Evolutionary conservation across 805 yeast genomes (phyloP), one percentile per base, ranked within the genome.

Genomic region (Candida pini): DNA sequence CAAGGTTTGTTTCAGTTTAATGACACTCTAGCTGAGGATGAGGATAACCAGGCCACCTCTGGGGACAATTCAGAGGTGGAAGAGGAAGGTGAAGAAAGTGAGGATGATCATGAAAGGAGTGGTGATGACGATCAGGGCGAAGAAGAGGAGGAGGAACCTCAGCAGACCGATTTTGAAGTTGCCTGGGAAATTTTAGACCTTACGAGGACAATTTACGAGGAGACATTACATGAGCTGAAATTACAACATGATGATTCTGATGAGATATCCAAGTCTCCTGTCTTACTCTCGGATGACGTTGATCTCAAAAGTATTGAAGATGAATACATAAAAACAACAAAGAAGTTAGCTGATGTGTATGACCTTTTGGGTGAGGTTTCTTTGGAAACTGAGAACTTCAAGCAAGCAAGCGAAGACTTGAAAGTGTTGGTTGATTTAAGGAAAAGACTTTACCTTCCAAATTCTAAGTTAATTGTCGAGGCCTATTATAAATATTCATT

Each of bases 161-260:
- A 74, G 26, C 83, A 78, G 43, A 69, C 77, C 13, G 95, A 82
- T 48, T 85, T 90, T 50, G 94, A 83, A 53, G 74, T 80, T 13
- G 95, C 96, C 0, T 84, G 96, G 92, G 92, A 84, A 34, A 72
- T 85, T 7, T 62, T 88, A 14, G 96, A 89, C 53, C 64, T 85
- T 26, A 73, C 96, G 2, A 71, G 96, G 42, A 68, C 81, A 2
- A 54, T 83, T 28, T 81, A 75, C 46, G 78, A 75, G 51, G 56
- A 64, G 30, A 52, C 66, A 34, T 47, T 73, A 4, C 60, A 61
- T 18, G 44, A 58, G 26, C 33, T 42, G 13, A 44, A 41, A 24
- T n/a, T n/a, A n/a, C 29, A 42, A 22, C 12, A 26, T 5, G 31
- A 31, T 22, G 27, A 28, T 17, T 10, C 14, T 5, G 36, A 38